phyloP scores from a whole-genome alignment of 768 basidiomycete species.

The Cubamyces lactineus region DNA sequence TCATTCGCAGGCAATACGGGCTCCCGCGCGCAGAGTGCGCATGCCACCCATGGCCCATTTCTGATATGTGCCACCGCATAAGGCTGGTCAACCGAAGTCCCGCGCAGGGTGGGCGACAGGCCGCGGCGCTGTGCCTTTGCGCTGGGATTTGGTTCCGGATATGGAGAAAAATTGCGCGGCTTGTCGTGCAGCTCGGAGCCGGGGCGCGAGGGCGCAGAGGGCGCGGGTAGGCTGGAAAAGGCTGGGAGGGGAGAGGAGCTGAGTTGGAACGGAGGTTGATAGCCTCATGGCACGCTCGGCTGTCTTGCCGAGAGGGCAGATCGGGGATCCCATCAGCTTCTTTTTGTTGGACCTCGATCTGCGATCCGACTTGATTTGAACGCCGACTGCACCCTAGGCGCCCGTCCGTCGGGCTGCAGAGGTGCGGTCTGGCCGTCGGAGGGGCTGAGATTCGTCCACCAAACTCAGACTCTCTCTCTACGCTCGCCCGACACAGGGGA shows the following conservation, averaged over 20 bases:
- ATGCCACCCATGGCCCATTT: slow-evolving; percentile 15
- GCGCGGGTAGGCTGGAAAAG: slow-evolving; percentile 6
- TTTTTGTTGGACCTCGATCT: slow-evolving; percentile 25
- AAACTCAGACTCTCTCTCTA: slow-evolving; percentile 9
- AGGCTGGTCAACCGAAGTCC: neutral
- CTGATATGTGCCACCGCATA: slow-evolving; percentile 21
- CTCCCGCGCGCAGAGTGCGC: neutral
- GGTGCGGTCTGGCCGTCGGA: slow-evolving; percentile 18
- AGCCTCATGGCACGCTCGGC: slow-evolving; percentile 22
- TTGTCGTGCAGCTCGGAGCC: slow-evolving; percentile 2
- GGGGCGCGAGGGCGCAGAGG: neutral
- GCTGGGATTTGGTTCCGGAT: neutral
- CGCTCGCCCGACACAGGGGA: slow-evolving; percentile 14
- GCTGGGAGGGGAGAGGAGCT: slow-evolving; percentile 7
- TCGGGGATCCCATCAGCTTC: slow-evolving; percentile 23
- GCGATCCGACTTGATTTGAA: slow-evolving; percentile 19
- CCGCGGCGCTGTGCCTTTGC: neutral
- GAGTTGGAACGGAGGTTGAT: slow-evolving; percentile 23
- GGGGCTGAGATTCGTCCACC: slow-evolving; percentile 7
- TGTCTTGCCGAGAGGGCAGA: slow-evolving; percentile 12
- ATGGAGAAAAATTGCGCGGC: too few relatives aligned
- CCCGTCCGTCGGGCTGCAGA: neutral
- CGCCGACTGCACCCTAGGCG: slow-evolving; percentile 9
- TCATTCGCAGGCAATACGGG: neutral
- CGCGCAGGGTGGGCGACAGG: neutral